These are phyloP conservation scores for Lizonia empirigonia DNA, from an alignment of 2,329 filamentous ascomycete species.

Conservation along the genomic window DNA sequence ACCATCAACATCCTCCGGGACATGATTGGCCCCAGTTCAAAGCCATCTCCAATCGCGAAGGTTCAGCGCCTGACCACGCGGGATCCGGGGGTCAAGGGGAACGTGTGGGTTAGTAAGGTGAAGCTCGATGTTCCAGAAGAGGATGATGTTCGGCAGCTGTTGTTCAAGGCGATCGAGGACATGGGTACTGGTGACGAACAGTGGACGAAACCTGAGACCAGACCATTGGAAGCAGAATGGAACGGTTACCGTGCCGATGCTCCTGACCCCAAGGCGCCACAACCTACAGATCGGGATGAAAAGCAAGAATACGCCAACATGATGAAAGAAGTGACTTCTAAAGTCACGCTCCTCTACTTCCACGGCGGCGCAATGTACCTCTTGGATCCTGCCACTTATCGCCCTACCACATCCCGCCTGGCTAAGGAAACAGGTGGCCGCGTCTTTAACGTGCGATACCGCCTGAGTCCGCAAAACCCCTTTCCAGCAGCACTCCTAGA, in stretches of 20 bases:
- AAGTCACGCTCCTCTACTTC: constrained; percentile 72
- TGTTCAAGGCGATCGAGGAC: constrained; percentile 64
- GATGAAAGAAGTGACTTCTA: constrained; percentile 69
- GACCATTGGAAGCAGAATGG: constrained; percentile 74
- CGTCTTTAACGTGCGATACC: constrained; percentile 74
- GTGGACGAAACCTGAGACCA: constrained; percentile 56
- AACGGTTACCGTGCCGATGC: constrained; percentile 68
- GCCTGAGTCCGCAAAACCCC: constrained; percentile 73
- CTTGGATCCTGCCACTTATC: constrained; percentile 71
- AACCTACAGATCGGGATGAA: constrained; percentile 63
- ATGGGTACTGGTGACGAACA: constrained; percentile 51
- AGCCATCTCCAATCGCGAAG: constrained; percentile 37
- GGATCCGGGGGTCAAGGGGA: constrained; percentile 74
- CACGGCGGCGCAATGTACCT: constrained; percentile 78
- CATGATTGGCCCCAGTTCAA: constrained; percentile 38
- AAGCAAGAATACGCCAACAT: constrained; percentile 68
- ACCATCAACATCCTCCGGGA: constrained; percentile 72
- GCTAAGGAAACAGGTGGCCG: constrained; percentile 71
- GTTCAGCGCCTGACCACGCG: constrained; percentile 66
- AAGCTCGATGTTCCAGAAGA: constrained; percentile 65
- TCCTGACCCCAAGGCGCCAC: constrained; percentile 51
- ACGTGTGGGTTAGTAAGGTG: constrained; percentile 79
- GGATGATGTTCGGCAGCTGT: constrained; percentile 57
- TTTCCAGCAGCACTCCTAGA: constrained; percentile 79
- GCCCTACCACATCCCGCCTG: constrained; percentile 63